These are phyloP conservation scores for Pleurotus sapidus DNA, from an alignment of 768 basidiomycete genomes.

Conservation along the genomic window DNA sequence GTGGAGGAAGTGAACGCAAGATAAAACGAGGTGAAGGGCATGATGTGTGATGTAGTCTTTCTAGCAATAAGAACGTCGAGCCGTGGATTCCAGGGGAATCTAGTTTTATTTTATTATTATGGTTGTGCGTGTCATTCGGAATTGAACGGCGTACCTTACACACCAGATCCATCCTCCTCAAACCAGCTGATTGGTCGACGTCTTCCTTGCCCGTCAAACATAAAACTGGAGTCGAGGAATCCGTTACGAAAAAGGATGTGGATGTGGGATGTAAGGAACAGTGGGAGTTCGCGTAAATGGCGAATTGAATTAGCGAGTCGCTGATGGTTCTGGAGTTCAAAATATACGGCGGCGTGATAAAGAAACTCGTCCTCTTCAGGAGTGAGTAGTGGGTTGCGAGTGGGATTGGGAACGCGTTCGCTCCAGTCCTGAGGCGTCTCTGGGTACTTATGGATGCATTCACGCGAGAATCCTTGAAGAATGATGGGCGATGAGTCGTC, in stretches of 20 bases:
- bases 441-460: background rate
- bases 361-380: background rate
- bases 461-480: background rate
- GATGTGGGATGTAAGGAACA: background rate
- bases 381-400: background rate
- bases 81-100: too few relatives aligned
- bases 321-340: background rate
- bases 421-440: background rate
- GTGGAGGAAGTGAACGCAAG: too few relatives aligned
- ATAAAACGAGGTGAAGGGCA: too few relatives aligned
- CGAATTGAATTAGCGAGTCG: background rate
- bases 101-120: background rate
- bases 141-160: too few relatives aligned
- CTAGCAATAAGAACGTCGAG: too few relatives aligned
- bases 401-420: background rate
- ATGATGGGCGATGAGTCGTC: background rate
- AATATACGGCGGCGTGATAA: background rate
- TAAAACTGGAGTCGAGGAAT: background rate
- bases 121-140: too few relatives aligned
- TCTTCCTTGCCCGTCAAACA: background rate
- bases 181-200: background rate
- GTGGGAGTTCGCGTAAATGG: background rate
- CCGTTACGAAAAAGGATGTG: background rate
- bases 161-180: background rate
- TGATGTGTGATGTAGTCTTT: too few relatives aligned